Conservation (phyloP, 2,329 filamentous ascomycete species). For the Ambrosiella cleistominuta region DNA sequence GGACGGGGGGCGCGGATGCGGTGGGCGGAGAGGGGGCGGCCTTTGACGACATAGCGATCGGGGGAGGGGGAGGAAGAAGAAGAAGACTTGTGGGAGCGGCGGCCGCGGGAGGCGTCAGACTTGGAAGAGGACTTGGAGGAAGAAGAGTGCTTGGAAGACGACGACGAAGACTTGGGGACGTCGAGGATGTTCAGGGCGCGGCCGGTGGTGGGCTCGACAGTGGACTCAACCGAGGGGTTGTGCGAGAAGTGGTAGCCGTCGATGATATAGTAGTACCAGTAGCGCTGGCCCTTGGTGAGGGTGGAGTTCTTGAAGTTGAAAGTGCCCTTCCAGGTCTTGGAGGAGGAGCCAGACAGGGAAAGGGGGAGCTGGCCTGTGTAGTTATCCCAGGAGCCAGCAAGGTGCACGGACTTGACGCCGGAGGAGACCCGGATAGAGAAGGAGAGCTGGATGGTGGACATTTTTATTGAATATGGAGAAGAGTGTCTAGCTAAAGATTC, state of each 20-base stretch:
- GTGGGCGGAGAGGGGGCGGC: slow-evolving; percentile 70
- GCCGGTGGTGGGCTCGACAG: slow-evolving; percentile 87
- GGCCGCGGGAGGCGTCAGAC: slow-evolving; percentile 24
- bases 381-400: slow-evolving; percentile 96
- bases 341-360: slow-evolving; percentile 65
- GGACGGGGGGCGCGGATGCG: slow-evolving; percentile 87
- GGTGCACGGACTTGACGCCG: slow-evolving; percentile 91
- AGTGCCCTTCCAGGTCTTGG: slow-evolving; percentile 89
- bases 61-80: slow-evolving; percentile 24
- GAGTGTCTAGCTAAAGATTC: slow-evolving; percentile 11
- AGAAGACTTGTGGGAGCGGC: slow-evolving; percentile 32
- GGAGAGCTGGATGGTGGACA: slow-evolving; percentile 84
- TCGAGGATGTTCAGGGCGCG: slow-evolving; percentile 96
- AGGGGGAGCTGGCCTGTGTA: slow-evolving; percentile 90
- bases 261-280: slow-evolving; percentile 99
- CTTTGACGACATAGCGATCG: slow-evolving; percentile 60
- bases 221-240: slow-evolving; percentile 78
- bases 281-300: slow-evolving; percentile 74
- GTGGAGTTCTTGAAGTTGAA: slow-evolving; percentile 86
- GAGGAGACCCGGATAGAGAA: slow-evolving; percentile 92
- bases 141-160: slow-evolving; percentile 24
- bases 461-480: slow-evolving; percentile 28
- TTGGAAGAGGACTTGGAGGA: slow-evolving; percentile 27
- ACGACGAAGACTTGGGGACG: slow-evolving; percentile 41
- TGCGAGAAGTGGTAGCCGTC: slow-evolving; percentile 97